Base-by-base conservation (phyloP, 1,284 basidiomycete genomes). In the Puccinia coronata region DNA sequence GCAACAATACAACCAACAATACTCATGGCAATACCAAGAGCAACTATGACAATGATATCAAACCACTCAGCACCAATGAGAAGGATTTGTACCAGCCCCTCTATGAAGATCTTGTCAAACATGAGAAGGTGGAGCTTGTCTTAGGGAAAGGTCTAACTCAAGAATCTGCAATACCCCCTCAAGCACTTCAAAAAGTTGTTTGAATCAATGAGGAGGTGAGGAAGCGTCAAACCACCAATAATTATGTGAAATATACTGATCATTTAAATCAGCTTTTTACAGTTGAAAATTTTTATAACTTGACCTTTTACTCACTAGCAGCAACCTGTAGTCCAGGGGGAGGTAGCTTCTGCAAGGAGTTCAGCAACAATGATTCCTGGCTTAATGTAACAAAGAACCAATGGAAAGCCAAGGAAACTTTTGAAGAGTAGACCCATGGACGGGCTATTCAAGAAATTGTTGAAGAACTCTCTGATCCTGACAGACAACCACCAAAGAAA, bases 351-450 rank as follows among this genome's bases (percentile, higher is more conserved):
- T 41, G 39, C 9, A 67, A 67, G 25, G 63, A 67, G n/a, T 20
- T 67, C 6, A n/a, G 39, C n/a, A 67, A 47, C n/a, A 39, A 67
- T 67, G 1, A 34, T 16, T 31, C 2, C 36, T 67, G 63, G 63
- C 63, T 67, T 12, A 41, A n/a, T 11, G 39, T 67, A 4, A 39
- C 63, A 41, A 3, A 67, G 20, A 67, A 67, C 11, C 20, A 16
- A 41, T 67, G 63, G 63, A 12, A 5, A 4, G 34, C 63, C 36
- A 67, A 67, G 25, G 63, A 67, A 41, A 67, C 36, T 16, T 67
- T 43, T n/a, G 63, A 67, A n/a, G 39, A n/a, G 6, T 67, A 67
- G 36, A 67, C 36, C 63, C 36, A 67, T 47, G 63, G 63, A 43
- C 23, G 63, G 28, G 63, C 36, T 11, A 43, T 67, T 41, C 63